phyloP scores from a whole-genome alignment of 345 rosid genomes.

The Abelmoschus esculentus region DNA sequence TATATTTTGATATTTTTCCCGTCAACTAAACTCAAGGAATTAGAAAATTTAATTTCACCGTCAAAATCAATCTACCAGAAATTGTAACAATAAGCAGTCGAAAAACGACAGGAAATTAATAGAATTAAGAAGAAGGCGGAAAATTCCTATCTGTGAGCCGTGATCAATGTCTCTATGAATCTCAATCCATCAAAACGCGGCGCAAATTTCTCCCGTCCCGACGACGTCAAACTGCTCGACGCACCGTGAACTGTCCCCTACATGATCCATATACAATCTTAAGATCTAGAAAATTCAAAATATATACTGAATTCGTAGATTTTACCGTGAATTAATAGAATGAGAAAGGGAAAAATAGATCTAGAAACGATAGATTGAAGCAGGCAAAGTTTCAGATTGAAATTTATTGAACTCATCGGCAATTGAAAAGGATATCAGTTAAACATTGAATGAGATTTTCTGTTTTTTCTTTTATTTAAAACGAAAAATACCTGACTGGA shows the following conservation, averaged over 20 bases:
- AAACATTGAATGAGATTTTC: neutral
- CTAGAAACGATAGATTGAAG: neutral
- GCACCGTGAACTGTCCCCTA: constrained; percentile 22
- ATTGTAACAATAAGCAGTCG: too few species aligned
- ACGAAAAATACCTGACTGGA: constrained; percentile 11
- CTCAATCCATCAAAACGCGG: constrained; percentile 60
- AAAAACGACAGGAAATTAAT: too few species aligned
- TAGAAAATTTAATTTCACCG: too few species aligned
- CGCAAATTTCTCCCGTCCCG: constrained; percentile 33
- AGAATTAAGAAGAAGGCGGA: neutral
- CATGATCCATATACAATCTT: neutral
- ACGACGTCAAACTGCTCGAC: constrained; percentile 9
- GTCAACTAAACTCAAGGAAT: too few species aligned
- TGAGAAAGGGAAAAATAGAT: neutral
- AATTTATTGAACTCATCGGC: too few species aligned
- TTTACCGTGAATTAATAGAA: too few species aligned
- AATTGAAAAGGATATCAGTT: too few species aligned
- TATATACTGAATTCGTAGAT: too few species aligned
- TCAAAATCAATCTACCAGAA: too few species aligned
- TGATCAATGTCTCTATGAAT: constrained; percentile 59
- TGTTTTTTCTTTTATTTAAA: too few species aligned
- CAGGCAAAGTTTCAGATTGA: too few species aligned
- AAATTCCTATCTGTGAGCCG: constrained; percentile 45
- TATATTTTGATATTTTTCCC: too few species aligned
- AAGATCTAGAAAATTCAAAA: neutral